A percentile compares a stretch with the other conserved stretches of the same genome.
Evolutionary conservation across 345 rosid genomes (phyloP).

Genomic region (Kandelia obovata): DNA sequence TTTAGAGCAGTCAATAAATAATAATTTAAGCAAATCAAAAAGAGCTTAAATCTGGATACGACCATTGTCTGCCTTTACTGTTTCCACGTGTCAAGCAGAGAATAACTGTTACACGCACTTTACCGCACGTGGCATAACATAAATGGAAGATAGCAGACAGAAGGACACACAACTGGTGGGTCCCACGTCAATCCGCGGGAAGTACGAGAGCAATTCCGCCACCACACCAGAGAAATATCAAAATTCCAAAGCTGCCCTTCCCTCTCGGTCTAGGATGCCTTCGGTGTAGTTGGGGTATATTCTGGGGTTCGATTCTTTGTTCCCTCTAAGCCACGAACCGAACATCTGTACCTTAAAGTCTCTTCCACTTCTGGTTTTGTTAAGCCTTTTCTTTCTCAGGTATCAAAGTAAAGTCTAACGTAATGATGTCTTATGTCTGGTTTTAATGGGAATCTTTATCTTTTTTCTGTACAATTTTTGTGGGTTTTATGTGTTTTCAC

Average conservation of each 20-base stretch:
- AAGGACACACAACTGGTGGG: neutral
- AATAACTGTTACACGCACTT: neutral
- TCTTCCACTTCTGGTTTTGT: neutral
- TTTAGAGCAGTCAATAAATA: no score
- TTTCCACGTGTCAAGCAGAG: conserved; percentile 24
- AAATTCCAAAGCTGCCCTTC: conserved; percentile 27
- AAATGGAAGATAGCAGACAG: neutral
- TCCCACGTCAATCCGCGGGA: neutral
- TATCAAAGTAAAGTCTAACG: conserved; percentile 13
- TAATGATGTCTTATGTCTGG: neutral
- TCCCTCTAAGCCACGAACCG: no score
- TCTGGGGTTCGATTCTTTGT: conserved; percentile 37
- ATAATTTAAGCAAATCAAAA: no score
- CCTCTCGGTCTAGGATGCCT: neutral
- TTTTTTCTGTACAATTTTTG: neutral
- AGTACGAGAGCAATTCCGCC: conserved; percentile 25
- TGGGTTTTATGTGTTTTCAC: neutral
- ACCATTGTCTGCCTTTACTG: neutral
- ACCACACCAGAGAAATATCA: neutral
- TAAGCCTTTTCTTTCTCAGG: conserved; percentile 7
- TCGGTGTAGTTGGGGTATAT: conserved; percentile 39
- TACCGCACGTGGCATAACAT: conserved; percentile 11
- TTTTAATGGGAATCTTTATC: neutral
- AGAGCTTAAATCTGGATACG: neutral
- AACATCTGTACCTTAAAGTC: neutral